These are phyloP conservation scores for Eucalyptus grandis DNA, from an alignment of 345 rosid genomes.

Conservation along the genomic window DNA sequence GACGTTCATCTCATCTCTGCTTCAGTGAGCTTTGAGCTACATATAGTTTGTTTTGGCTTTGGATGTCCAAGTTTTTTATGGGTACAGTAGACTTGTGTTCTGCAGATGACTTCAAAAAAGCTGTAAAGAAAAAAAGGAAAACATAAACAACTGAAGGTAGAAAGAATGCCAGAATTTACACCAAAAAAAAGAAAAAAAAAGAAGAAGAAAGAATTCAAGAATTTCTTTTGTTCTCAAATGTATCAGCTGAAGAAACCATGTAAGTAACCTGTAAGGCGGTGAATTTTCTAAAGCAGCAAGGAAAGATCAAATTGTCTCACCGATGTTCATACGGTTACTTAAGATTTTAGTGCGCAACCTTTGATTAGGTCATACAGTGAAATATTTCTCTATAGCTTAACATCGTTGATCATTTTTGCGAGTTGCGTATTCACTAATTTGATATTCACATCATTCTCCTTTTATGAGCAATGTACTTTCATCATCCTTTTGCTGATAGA, in stretches of 20 bases:
- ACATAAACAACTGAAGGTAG: accelerated
- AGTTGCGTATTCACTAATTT: background rate
- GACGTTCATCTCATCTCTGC: background rate
- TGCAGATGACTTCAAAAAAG: background rate
- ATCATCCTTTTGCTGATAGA: accelerated
- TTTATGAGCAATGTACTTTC: background rate
- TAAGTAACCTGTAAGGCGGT: background rate
- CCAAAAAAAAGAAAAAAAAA: no score
- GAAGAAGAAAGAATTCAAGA: background rate
- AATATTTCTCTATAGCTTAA: background rate
- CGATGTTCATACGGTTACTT: background rate
- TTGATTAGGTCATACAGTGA: background rate
- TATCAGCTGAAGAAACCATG: background rate
- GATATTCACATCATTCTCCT: background rate
- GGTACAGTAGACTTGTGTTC: background rate
- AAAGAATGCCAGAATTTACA: background rate
- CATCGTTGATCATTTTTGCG: background rate
- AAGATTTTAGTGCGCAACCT: background rate
- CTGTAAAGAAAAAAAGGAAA: background rate
- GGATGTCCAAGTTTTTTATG: background rate
- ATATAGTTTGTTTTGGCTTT: background rate
- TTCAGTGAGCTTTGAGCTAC: background rate
- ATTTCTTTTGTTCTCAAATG: background rate
- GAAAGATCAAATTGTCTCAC: background rate
- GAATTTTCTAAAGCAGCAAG: background rate